A percentile compares a stretch with the other conserved stretches of the same genome.
phyloP scores from a whole-genome alignment of 1,284 basidiomycete genomes.

The Leccinum brunneo-olivaceum region DNA sequence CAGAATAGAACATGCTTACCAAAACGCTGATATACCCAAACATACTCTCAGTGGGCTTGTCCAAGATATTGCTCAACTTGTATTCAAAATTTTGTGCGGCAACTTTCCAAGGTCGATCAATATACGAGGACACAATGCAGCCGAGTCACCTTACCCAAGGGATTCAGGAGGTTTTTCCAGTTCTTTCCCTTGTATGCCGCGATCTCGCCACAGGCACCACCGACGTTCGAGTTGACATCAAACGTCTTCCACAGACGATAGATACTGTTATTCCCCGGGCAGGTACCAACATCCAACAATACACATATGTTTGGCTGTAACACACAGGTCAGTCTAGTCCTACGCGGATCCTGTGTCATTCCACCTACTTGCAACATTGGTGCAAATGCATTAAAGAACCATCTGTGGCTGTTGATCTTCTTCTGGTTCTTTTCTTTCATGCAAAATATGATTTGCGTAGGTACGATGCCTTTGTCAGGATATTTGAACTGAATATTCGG shows the following conservation, averaged over 20 bases:
- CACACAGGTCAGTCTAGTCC: constrained; percentile 3
- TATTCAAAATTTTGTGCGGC: constrained; percentile 95
- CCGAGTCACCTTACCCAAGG: constrained; percentile 53
- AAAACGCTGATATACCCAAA: constrained; percentile 89
- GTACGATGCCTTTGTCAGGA: constrained; percentile 92
- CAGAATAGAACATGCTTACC: constrained; percentile 34
- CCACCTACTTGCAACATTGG: constrained; percentile 56
- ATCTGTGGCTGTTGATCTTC: constrained; percentile 94
- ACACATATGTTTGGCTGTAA: constrained; percentile 81
- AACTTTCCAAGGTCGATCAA: constrained; percentile 42
- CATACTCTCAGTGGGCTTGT: constrained; percentile 90
- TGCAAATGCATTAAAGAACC: constrained; percentile 93
- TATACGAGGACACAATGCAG: not conserved
- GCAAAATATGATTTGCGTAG: constrained; percentile 87
- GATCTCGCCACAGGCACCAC: constrained; percentile 93
- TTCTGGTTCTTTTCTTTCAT: constrained; percentile 95
- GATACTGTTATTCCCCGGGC: constrained; percentile 77
- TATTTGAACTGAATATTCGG: constrained; percentile 89
- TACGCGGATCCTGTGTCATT: not conserved
- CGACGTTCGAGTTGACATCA: constrained; percentile 88
- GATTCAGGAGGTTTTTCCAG: constrained; percentile 78
- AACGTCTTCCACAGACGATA: constrained; percentile 96
- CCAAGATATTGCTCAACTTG: constrained; percentile 88
- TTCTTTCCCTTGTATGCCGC: constrained; percentile 87
- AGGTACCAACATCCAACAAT: constrained; percentile 89